Evolutionary conservation across 371 early-diverging fungal species (phyloP).

Genomic region (Circinella umbellata): DNA sequence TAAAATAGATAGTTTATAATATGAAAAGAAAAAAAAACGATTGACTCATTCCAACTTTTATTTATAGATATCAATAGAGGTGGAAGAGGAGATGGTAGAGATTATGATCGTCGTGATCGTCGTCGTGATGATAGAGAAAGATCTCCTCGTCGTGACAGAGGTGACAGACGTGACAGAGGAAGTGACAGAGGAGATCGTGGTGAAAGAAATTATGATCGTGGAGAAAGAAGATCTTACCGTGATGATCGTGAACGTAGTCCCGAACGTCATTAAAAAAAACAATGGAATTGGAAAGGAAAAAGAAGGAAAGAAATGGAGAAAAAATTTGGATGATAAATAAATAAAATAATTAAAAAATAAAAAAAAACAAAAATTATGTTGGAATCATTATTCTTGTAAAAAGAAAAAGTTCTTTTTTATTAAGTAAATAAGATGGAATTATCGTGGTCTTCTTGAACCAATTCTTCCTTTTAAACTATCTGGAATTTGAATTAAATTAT

Average conservation of each 20-base stretch:
- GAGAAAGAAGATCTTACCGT: slow-evolving; percentile 11
- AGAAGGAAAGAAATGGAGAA: no score
- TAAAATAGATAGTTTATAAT: no score
- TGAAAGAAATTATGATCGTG: slow-evolving; percentile 2
- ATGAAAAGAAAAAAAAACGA: no score
- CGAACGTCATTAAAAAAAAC: slow-evolving; percentile 3
- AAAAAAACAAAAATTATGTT: no score
- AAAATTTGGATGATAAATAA: no score
- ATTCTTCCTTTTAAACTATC: slow-evolving; percentile 23
- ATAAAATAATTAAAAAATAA: no score
- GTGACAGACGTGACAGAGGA: slow-evolving; percentile 9
- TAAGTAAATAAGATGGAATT: no score
- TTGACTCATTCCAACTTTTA: no score
- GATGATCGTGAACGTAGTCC: slow-evolving; percentile 21
- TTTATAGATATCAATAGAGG: no score
- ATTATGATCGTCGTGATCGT: slow-evolving; percentile 29
- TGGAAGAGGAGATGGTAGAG: slow-evolving; percentile 20
- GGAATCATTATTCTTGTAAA: no score
- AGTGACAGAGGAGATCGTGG: neutral
- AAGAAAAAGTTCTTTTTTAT: no score
- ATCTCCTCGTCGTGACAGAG: slow-evolving; percentile 19
- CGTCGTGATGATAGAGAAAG: slow-evolving; percentile 22
- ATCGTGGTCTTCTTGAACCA: slow-evolving; percentile 12
- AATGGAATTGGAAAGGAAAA: no score
- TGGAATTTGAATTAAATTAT: slow-evolving; percentile 11